Conservation (phyloP, 2,329 filamentous ascomycete species). For the Aspergillus sp. region DNA sequence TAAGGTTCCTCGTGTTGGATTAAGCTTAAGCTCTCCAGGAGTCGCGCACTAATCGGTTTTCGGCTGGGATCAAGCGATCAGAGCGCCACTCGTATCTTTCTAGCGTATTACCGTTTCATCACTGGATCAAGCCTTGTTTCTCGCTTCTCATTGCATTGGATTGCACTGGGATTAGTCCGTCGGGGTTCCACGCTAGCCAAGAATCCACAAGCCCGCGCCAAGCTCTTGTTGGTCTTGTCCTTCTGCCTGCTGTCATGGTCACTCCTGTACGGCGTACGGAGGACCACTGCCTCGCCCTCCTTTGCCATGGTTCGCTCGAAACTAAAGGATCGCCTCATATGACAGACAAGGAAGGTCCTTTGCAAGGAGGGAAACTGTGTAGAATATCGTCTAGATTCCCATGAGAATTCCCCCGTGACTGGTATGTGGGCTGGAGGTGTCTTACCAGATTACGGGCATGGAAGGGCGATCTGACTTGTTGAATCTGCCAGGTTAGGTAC, state of each 20-base stretch:
- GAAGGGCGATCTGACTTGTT: no score
- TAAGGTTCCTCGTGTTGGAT: slow-evolving; percentile 44
- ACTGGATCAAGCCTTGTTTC: slow-evolving; percentile 4
- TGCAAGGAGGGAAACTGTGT: no score
- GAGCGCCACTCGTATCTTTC: slow-evolving; percentile 29
- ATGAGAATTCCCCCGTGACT: no score
- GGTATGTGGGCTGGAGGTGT: no score
- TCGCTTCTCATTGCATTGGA: slow-evolving; percentile 8
- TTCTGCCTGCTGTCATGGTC: neutral
- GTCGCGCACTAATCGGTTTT: slow-evolving; percentile 34
- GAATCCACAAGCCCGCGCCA: slow-evolving; percentile 14
- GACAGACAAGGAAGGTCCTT: no score
- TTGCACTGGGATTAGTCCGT: neutral
- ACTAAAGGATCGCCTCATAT: no score
- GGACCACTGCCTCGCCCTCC: neutral
- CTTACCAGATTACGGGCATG: no score
- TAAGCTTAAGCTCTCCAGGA: slow-evolving; percentile 44
- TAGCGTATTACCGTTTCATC: slow-evolving; percentile 16
- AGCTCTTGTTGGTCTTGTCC: slow-evolving; percentile 23
- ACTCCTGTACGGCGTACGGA: neutral
- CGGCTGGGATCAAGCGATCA: slow-evolving; percentile 28
- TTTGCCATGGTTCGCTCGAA: neutral
- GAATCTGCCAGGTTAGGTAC: no score
- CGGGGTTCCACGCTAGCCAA: slow-evolving; percentile 2
- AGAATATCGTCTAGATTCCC: no score